Evolutionary conservation across 805 yeast genomes (phyloP), one percentile per base, ranked within the genome.

Genomic region (Candida tallmaniae): DNA sequence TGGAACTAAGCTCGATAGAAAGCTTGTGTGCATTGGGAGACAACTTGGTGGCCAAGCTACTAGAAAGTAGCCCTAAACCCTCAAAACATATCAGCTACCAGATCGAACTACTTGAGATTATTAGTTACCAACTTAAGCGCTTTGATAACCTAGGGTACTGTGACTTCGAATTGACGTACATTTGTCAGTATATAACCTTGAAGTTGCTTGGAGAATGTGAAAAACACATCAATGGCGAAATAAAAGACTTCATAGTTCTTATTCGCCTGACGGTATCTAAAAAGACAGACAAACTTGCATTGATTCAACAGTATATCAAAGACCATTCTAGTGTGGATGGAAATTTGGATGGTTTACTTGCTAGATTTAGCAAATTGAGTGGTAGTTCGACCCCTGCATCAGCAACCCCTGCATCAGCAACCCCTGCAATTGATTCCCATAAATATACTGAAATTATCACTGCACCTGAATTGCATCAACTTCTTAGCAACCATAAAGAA

Each of bases 131-230:
- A 41, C 33, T 43, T 20, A 52, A 52, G 26, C 58, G 61, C 34
- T 37, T 47, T 9, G 46, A 51, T 3, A 44, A 35, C 16, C 23
- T 56, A n/a, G 58, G 60, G 1, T 54, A 52, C 33, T 66, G 71
- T 39, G 70, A 66, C 39, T 54, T 50, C 41, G 68, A 61, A 38
- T 31, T 61, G 33, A 64, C 67, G 2, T 60, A 51, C 36, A 47
- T 66, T 2, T 43, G 56, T 34, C 59, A 47, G 29, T 26, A 32
- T 5, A 29, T 44, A 5, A 50, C 52, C 3, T 27, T 25, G 19
- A 18, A 7, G 20, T n/a, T 40, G 6, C 24, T 36, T 8, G 14
- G 34, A n/a, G 39, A 40, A 11, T 35, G 34, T 18, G 25, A 34
- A 23, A 32, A 25, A 12, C 39, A 28, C 3, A 34, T 27, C 1